phyloP scores from a whole-genome alignment of 2,329 filamentous ascomycete genomes.

The Rhinocladiella similis region DNA sequence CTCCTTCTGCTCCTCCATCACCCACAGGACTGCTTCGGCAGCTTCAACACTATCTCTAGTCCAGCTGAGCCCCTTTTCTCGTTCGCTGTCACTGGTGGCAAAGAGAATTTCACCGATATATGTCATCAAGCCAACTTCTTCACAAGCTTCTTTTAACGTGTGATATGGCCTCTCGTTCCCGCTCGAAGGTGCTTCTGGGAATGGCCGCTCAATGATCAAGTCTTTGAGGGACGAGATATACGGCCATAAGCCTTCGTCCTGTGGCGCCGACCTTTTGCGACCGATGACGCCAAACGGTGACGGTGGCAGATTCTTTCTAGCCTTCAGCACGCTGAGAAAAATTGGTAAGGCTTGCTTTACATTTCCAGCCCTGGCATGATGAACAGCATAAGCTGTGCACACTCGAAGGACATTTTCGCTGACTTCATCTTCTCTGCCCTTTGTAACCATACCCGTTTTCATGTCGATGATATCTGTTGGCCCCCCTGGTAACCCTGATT shows the following conservation, averaged over 20 bases:
- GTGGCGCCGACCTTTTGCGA: conserved; percentile 21
- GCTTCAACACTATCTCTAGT: conserved; percentile 83
- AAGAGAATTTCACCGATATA: conserved; percentile 95
- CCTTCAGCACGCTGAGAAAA: conserved; percentile 79
- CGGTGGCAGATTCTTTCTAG: conserved; percentile 62
- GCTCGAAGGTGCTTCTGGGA: conserved; percentile 69
- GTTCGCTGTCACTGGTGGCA: conserved; percentile 56
- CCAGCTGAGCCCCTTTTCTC: conserved; percentile 79
- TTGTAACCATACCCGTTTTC: conserved; percentile 64
- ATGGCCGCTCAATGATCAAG: conserved; percentile 57
- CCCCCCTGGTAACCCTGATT: conserved; percentile 49
- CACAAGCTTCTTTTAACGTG: conserved; percentile 67
- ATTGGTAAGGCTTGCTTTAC: conserved; percentile 73
- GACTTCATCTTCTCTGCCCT: conserved; percentile 54
- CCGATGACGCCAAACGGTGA: conserved; percentile 31
- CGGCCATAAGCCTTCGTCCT: conserved; percentile 12
- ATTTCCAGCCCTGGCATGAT: conserved; percentile 70
- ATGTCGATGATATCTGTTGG: conserved; percentile 53
- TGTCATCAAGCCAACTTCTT: conserved; percentile 81
- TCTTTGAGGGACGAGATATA: conserved; percentile 35
- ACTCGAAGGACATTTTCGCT: conserved; percentile 74
- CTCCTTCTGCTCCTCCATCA: conserved; percentile 37
- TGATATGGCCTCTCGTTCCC: conserved; percentile 69
- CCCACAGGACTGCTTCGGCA: conserved; percentile 67
- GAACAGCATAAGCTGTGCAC: conserved; percentile 75